A percentile compares a stretch with the other conserved stretches of the same genome.
phyloP scores from a whole-genome alignment of 1,139 yeast genomes.

The Candida dubliniensis region DNA sequence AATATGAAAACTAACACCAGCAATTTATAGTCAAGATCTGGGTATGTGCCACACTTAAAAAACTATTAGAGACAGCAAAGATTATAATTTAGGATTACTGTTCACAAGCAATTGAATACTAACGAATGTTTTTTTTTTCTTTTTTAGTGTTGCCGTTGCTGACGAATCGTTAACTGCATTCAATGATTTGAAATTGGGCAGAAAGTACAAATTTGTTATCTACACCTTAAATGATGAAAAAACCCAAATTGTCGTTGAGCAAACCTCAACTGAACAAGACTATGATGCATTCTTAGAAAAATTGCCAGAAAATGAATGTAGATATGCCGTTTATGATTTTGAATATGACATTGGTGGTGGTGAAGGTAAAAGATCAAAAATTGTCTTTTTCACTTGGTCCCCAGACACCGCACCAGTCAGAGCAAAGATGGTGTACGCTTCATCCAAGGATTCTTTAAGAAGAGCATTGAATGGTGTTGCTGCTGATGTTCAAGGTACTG shows the following conservation, averaged over 20 bases:
- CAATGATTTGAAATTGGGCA: conserved; percentile 94
- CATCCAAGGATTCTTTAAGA: conserved; percentile 96
- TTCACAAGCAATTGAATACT: background rate
- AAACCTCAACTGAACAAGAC: conserved; percentile 69
- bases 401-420: conserved; percentile 96
- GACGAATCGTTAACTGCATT: conserved; percentile 92
- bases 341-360: conserved; percentile 88
- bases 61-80: no score
- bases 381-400: conserved; percentile 93
- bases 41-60: conserved; percentile 44
- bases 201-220: conserved; percentile 80
- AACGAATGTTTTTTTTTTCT: conserved; percentile 18
- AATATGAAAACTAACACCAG: conserved; percentile 16
- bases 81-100: no score
- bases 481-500: conserved; percentile 96
- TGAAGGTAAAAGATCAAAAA: conserved; percentile 95
- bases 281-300: conserved; percentile 84
- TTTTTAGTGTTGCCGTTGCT: conserved; percentile 81
- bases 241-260: conserved; percentile 88
- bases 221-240: conserved; percentile 78
- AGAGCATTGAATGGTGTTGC: conserved; percentile 95
- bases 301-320: conserved; percentile 94
- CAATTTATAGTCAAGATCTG: conserved; percentile 58
- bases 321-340: conserved; percentile 95
- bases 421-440: conserved; percentile 96